Base-by-base conservation (phyloP, 108 stramenopile genomes). In the Pinguiococcus pyrenoidosus region DNA sequence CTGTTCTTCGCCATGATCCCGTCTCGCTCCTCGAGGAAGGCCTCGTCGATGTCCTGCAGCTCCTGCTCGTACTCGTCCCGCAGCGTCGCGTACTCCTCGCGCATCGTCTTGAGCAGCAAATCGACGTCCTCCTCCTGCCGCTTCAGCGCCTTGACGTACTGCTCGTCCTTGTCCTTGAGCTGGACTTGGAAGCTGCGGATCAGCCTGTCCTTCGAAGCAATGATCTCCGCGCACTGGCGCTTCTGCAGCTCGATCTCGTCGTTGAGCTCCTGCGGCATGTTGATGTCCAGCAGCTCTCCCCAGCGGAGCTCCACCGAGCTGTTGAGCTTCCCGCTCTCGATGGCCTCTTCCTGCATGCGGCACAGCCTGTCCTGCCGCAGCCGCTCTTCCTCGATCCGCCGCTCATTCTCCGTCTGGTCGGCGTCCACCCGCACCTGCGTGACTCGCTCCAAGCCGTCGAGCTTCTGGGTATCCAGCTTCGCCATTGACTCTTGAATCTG, bases 61-160 rank as follows among this genome's bases (percentile, higher is more conserved):
- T 69, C 65, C 1, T 21, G 13, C 33, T 52, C 66, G 48, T 67
- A 62, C 59, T 64, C 68, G 37, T 49, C 62, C 54, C 50, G 69
- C 8, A 78, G 51, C 33, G 73, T 63, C 46, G 37, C 55, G 74
- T 66, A 78, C 37, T 78, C 74, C 14, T 21, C 20, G 17, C 67
- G 46, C 67, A 78, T 78, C 20, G 66, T 46, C 41, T 23, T 22
- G 16, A 78, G 43, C 29, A 78, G 70, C 56, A 67, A 47, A n/a
- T 76, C 72, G 24, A 74, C 55, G 37, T 76, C 75, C n/a, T 62
- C 68, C 7, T 59, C 56, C 59, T 78, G 76, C 45, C 61, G 63
- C 47, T 73, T 59, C 18, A 78, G 63, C 8, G 75, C 57, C 63
- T 69, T 68, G 37, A 78, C 77, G 66, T 78, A 78, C 69, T 78